Conservation (phyloP, 345 rosid genomes). For the Eutrema japonicum region DNA sequence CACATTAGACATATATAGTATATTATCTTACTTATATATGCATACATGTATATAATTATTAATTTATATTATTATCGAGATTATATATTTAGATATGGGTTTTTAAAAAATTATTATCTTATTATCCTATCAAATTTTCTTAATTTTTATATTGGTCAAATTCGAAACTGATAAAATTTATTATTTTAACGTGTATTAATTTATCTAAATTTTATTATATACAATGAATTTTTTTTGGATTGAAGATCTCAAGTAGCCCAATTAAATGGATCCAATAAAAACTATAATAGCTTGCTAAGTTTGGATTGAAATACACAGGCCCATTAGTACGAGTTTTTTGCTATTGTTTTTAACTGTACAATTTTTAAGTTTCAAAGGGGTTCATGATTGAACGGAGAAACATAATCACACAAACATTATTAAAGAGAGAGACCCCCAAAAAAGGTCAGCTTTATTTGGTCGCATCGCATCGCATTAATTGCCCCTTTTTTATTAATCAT, state of each 20-base stretch:
- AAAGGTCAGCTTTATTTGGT: slow-evolving; percentile 35
- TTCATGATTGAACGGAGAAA: slow-evolving; percentile 35
- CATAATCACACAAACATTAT: slow-evolving; percentile 36
- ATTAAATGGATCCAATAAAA: slow-evolving; percentile 9
- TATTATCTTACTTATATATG: no score
- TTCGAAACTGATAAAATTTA: no score
- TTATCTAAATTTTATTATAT: no score
- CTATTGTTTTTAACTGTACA: background rate
- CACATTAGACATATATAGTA: no score
- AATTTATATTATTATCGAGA: no score
- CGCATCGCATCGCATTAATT: slow-evolving; percentile 31
- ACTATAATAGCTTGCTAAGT: background rate
- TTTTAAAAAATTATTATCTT: no score
- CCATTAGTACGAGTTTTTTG: background rate
- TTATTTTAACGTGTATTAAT: no score
- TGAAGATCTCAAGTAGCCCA: slow-evolving; percentile 7
- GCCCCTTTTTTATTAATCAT: slow-evolving; percentile 16
- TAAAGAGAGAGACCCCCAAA: slow-evolving; percentile 19
- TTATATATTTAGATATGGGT: no score
- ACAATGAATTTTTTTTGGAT: background rate
- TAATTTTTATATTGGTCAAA: no score
- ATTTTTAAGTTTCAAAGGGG: background rate
- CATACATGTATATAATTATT: no score
- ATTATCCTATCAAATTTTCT: no score
- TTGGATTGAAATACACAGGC: background rate